phyloP scores from a whole-genome alignment of 2,329 filamentous ascomycete species.

The Pseudogymnoascus sp. region DNA sequence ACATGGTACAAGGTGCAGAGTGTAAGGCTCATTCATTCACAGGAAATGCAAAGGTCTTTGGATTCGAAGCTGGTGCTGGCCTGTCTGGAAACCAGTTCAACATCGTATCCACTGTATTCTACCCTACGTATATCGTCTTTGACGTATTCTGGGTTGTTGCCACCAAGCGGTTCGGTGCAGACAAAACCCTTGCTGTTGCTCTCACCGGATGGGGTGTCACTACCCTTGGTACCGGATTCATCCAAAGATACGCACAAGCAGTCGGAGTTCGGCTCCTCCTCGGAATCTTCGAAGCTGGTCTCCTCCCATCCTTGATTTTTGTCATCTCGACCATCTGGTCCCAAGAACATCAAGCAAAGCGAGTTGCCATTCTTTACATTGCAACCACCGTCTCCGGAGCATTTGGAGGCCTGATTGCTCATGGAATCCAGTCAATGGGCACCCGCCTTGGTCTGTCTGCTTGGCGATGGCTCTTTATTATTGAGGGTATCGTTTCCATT shows the following conservation, averaged over 20 bases:
- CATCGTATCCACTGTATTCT: slow-evolving; percentile 21
- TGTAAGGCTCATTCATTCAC: neutral
- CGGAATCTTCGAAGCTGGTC: slow-evolving; percentile 24
- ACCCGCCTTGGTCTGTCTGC: slow-evolving; percentile 25
- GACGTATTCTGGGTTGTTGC: slow-evolving; percentile 21
- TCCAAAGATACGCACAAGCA: no score
- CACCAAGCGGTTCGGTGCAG: slow-evolving; percentile 14
- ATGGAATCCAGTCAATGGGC: slow-evolving; percentile 8
- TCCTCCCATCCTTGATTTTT: slow-evolving; percentile 24
- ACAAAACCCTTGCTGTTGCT: slow-evolving; percentile 10
- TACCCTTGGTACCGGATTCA: no score
- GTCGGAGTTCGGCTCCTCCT: slow-evolving; percentile 24
- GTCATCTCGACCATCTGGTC: slow-evolving; percentile 27
- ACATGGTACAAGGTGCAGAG: no score
- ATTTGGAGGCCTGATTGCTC: no score
- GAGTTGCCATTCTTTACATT: slow-evolving; percentile 24
- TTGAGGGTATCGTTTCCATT: slow-evolving; percentile 20
- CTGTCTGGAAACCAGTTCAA: slow-evolving; percentile 20
- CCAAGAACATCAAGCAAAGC: slow-evolving; percentile 21
- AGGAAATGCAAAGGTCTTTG: slow-evolving; percentile 24
- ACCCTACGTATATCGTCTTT: slow-evolving; percentile 16
- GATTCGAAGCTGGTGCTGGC: slow-evolving; percentile 22
- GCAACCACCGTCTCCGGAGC: slow-evolving; percentile 15
- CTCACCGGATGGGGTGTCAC: slow-evolving; percentile 11
- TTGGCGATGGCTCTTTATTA: slow-evolving; percentile 24